Evolutionary conservation across 768 basidiomycete species (phyloP).

Genomic region (Mycena rosella): DNA sequence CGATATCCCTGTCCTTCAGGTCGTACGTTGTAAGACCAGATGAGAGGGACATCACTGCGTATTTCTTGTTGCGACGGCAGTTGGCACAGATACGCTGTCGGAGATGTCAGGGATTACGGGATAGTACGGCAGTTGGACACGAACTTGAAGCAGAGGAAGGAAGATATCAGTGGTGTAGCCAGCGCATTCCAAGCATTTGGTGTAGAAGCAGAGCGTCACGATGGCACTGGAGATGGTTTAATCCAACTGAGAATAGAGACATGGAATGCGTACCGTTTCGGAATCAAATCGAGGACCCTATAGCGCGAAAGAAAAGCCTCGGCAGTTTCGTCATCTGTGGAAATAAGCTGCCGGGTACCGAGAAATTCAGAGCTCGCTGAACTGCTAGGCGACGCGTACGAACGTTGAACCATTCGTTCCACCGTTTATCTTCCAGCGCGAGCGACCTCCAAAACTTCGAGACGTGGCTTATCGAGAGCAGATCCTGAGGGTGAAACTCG

Average conservation of each 20-base stretch:
- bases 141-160: slow-evolving; percentile 8
- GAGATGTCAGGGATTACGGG: not conserved
- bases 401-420: slow-evolving; percentile 14
- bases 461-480: slow-evolving; percentile 12
- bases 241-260: not conserved
- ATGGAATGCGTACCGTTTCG: slow-evolving; percentile 7
- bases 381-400: not conserved
- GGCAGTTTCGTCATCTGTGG: not conserved
- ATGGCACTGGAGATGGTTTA: not conserved
- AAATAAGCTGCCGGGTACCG: not conserved
- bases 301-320: not conserved
- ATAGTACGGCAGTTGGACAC: not conserved
- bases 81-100: slow-evolving; percentile 6
- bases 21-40: slow-evolving; percentile 9
- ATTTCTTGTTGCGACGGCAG: not conserved
- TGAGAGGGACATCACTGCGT: not conserved
- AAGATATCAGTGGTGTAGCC: slow-evolving; percentile 1
- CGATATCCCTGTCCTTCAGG: not conserved
- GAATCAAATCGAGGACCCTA: not conserved
- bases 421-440: slow-evolving; percentile 1
- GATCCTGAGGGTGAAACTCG: slow-evolving; percentile 6
- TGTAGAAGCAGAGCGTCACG: slow-evolving; percentile 12
- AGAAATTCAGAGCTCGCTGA: not conserved
- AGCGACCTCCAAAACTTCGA: slow-evolving; percentile 8
- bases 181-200: slow-evolving; percentile 3